Evolutionary conservation across 768 basidiomycete genomes (phyloP), one percentile per base, ranked within the genome.

Genomic region (Termitomyces sp.): DNA sequence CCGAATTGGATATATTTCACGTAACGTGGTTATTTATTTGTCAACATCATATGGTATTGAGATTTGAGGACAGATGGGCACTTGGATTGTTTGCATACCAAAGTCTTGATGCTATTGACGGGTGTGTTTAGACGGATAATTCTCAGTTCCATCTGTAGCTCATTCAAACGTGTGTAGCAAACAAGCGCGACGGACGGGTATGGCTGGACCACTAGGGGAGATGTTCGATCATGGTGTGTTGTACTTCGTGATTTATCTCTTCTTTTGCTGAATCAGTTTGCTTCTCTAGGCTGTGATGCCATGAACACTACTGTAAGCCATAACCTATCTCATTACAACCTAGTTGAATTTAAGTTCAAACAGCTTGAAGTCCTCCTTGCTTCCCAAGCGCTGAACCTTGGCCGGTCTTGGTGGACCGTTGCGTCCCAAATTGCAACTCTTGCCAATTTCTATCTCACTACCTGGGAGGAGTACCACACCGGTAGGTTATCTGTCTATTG

Each of bases 381-480:
- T 6, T 76, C 85, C 8, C 83, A 89, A 27, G 95, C 97, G 0
- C 82, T 99, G 43, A 95, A 96, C 63, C 78, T 98, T 21, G 93
- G 91, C 12, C 79, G 94, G 19, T 94, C 92, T 0, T 98, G 97
- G 94, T 98, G 94, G 96, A 98, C 94, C 0, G 87, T 98, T 34
- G 83, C 89, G 0, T 89, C 89, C 1, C 91, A 95, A 67, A 77
- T 86, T 11, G 86, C 85, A 1, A 85, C 86, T 0, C 72, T 89
- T 40, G 84, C 83, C 59, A 90, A 88, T 67, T 92, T 92, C 64
- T 91, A 91, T 69, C 75, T 90, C 19, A 88, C 88, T 3, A 91
- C 89, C 16, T 91, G 88, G 87, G 87, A 79, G 68, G 81, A 96
- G 70, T 93, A 90, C 64, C 89, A 98, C 63, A 98, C 95, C 2